Conservation (phyloP, 139 green algal genomes). For the Volvox africanus region DNA sequence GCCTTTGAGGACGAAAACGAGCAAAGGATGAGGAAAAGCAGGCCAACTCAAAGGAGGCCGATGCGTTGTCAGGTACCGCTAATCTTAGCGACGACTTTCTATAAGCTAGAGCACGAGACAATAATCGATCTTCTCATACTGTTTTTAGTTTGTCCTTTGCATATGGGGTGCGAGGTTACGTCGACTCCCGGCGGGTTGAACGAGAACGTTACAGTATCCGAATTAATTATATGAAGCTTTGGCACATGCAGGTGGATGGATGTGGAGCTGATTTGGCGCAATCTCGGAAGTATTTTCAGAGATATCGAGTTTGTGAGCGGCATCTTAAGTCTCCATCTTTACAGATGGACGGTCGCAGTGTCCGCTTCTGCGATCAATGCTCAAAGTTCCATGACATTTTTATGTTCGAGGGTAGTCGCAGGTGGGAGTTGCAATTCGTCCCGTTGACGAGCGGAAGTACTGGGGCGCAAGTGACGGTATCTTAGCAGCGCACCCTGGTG, state of each 20-base stretch:
- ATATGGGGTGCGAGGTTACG: neutral
- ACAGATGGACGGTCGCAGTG: constrained; percentile 13
- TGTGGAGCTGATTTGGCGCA: constrained; percentile 46
- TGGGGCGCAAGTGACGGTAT: too few relatives aligned
- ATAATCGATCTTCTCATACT: neutral
- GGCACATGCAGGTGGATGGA: constrained; percentile 39
- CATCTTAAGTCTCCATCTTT: constrained; percentile 47
- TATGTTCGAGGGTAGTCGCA: constrained; percentile 15
- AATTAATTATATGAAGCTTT: neutral
- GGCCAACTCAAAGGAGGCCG: neutral
- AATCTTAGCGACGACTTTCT: neutral
- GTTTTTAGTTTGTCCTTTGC: neutral
- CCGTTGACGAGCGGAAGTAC: too few relatives aligned
- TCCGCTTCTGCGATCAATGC: constrained; percentile 46
- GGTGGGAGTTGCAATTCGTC: neutral
- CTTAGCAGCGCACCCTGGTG: too few relatives aligned
- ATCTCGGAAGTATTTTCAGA: constrained; percentile 53
- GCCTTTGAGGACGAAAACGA: constrained; percentile 8
- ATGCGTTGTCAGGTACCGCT: neutral
- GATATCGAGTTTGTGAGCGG: constrained; percentile 54
- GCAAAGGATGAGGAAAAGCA: neutral
- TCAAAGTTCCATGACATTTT: constrained; percentile 33
- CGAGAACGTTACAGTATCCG: neutral
- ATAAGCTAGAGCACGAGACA: neutral
- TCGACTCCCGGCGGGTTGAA: neutral